Evolutionary conservation across 2,329 filamentous ascomycete species (phyloP), one percentile per base, ranked within the genome.

Genomic region (Colletotrichum simmondsii): DNA sequence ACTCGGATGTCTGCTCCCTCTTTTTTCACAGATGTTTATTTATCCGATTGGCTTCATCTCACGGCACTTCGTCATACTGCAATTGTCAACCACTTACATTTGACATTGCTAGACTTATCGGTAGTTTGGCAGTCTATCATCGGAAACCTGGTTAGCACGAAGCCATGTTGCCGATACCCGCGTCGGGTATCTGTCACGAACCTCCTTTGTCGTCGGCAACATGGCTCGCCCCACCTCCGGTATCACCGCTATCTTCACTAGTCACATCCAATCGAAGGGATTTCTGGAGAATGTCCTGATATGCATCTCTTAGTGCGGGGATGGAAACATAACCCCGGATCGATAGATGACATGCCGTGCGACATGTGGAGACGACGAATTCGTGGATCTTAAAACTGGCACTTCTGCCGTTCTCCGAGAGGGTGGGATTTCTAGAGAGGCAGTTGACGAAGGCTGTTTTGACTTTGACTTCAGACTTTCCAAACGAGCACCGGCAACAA

Each of bases 211-310:
- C 42, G n/a, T 74, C 69, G 69, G 72, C 5, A 74, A 68, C 32
- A 37, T 68, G 65, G 52, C 60, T 32, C 46, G 57, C 54, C 57
- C 72, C 65, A 67, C 72, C 37, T 37, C 28, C 46, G 16, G 16
- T 72, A 72, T 65, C 60, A 57, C 49, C 30, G 58, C 49, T 65
- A 74, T 74, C 72, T 63, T 62, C 49, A 6, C 30, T 28, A 22
- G 22, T 52, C 37, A 52, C 12, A 37, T 56, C 35, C 61, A 70
- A 72, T 70, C 56, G 42, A 46, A 65, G 59, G 53, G 56, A 70
- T 61, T 42, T 10, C 26, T 37, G 52, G 66, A 70, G 42, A 56
- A 32, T 12, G 28, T 52, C 52, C 42, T 65, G 70, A 72, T 70
- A 72, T 57, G 53, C 54, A 6, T 49, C 16, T 46, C 42, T 59